Evolutionary conservation across 139 green algal genomes (phyloP).

Genomic region (Volvox africanus): DNA sequence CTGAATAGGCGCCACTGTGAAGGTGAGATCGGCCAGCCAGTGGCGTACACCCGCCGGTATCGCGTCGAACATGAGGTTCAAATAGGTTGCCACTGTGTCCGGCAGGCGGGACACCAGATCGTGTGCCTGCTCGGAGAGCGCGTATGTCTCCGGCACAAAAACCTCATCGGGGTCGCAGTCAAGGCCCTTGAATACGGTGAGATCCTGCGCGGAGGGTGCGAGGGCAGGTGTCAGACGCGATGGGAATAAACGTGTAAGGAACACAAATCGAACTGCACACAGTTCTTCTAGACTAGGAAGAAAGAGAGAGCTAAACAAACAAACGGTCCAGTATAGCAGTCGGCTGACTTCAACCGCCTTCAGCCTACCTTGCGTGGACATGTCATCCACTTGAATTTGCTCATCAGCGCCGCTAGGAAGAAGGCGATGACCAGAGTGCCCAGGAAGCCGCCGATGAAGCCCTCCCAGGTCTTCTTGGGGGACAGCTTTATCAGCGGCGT

Average conservation of each 20-base stretch:
- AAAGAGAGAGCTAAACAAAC: no score
- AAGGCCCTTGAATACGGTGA: conserved; percentile 62
- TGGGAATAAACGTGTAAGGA: no score
- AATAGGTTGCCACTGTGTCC: conserved; percentile 9
- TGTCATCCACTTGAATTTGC: conserved; percentile 88
- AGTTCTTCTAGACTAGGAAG: no score
- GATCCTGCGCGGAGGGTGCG: conserved; percentile 50
- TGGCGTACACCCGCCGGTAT: conserved; percentile 27
- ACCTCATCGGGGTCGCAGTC: conserved; percentile 66
- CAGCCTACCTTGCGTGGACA: conserved; percentile 83
- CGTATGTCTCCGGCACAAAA: conserved; percentile 72
- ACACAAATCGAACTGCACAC: no score
- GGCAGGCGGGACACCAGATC: conserved; percentile 50
- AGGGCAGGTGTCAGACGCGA: neutral
- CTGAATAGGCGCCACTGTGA: conserved; percentile 64
- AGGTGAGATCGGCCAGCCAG: conserved; percentile 26
- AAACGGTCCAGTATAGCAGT: neutral
- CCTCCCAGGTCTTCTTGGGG: conserved; percentile 99
- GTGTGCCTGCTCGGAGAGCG: conserved; percentile 54
- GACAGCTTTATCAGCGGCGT: conserved; percentile 98
- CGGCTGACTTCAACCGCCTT: no score
- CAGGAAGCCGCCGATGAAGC: conserved; percentile 91
- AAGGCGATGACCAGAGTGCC: conserved; percentile 87
- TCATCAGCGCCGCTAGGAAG: conserved; percentile 77
- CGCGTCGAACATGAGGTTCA: neutral